Percentiles rank a stretch among this genome's conserved stretches.
Evolutionary conservation across 2,329 filamentous ascomycete species (phyloP).

Genomic region (Pyrenophora teres): DNA sequence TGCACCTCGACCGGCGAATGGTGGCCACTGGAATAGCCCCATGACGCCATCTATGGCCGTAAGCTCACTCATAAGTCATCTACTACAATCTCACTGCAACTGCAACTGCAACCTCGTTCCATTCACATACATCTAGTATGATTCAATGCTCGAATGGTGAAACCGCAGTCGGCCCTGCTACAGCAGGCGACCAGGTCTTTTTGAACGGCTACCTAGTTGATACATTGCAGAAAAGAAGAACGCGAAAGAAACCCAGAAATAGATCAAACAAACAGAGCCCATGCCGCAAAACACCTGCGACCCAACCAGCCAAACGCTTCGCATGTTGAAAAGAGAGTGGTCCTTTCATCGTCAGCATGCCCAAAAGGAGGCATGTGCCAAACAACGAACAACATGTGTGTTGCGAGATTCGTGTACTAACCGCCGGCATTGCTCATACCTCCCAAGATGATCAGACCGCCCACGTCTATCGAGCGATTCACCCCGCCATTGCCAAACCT

Average conservation of each 20-base stretch:
- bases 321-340: slow-evolving; percentile 31
- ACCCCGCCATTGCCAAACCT: slow-evolving; percentile 30
- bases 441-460: slow-evolving; percentile 28
- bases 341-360: slow-evolving; percentile 15
- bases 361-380: slow-evolving; percentile 24
- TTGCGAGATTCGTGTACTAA: slow-evolving; percentile 40
- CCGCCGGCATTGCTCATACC: slow-evolving; percentile 27
- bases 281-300: slow-evolving; percentile 24
- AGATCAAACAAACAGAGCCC: slow-evolving; percentile 15
- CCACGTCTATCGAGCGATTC: slow-evolving; percentile 26
- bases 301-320: slow-evolving; percentile 25
- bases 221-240: slow-evolving; percentile 38
- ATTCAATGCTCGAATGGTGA: slow-evolving; percentile 16
- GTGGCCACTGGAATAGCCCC: slow-evolving; percentile 5
- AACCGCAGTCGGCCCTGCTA: slow-evolving; percentile 28
- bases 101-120: neutral
- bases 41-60: slow-evolving; percentile 20
- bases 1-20: slow-evolving; percentile 11
- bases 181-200: slow-evolving; percentile 29
- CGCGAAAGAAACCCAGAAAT: slow-evolving; percentile 19
- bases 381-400: slow-evolving; percentile 40
- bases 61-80: neutral
- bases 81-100: neutral
- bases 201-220: slow-evolving; percentile 39
- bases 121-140: slow-evolving; percentile 5